Evolutionary conservation across 257 asterid genomes (phyloP).

Genomic region (Rhazya stricta): DNA sequence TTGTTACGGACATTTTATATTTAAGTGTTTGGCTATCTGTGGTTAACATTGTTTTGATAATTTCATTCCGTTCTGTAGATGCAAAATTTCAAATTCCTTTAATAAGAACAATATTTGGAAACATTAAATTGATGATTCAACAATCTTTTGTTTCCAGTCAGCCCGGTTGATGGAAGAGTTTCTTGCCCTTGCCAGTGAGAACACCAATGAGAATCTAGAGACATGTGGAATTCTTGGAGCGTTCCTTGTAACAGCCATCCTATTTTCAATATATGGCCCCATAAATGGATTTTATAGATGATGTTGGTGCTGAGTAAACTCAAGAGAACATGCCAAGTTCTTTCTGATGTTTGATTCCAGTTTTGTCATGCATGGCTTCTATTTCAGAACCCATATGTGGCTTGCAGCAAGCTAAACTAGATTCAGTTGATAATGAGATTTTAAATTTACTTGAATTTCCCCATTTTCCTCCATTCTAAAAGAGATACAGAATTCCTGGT

Average conservation of each 20-base stretch:
- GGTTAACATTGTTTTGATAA: neutral
- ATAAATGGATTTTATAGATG: neutral
- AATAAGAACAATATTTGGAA: constrained; percentile 5
- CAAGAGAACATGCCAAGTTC: neutral
- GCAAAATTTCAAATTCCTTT: neutral
- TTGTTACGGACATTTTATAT: neutral
- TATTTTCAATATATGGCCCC: neutral
- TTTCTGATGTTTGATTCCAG: neutral
- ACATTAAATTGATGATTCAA: neutral
- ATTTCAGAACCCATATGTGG: neutral
- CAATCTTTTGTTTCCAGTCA: constrained; percentile 19
- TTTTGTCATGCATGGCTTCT: neutral
- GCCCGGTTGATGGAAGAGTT: constrained; percentile 45
- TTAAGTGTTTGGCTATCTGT: neutral
- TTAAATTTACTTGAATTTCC: neutral
- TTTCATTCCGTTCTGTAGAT: neutral
- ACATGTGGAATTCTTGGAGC: constrained; percentile 62
- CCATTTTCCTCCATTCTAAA: neutral
- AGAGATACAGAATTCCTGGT: neutral
- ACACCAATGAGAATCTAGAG: constrained; percentile 40
- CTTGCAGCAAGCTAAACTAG: neutral
- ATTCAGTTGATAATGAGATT: neutral
- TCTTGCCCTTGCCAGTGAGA: constrained; percentile 37
- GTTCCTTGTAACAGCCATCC: constrained; percentile 31
- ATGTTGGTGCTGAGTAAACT: neutral